Evolutionary conservation across 352 stramenopile genomes (phyloP).

Genomic region (Globisporangium acanthophoron): DNA sequence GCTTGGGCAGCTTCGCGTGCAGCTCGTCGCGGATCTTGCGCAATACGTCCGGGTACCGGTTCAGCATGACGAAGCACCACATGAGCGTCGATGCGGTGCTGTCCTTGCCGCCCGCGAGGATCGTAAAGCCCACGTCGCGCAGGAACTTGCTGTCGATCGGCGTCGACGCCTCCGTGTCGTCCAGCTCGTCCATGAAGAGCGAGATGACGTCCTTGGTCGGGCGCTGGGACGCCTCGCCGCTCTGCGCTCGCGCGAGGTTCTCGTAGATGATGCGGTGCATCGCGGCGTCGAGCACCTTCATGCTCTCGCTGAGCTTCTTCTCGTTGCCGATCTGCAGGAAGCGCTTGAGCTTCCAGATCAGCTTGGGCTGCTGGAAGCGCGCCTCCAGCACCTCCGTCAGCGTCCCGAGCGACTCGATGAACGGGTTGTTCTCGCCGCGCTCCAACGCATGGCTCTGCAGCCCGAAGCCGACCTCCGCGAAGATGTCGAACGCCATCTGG

Average conservation of each 20-base stretch:
- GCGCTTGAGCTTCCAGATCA: slow-evolving; percentile 53
- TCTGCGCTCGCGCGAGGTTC: slow-evolving; percentile 22
- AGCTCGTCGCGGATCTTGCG: slow-evolving; percentile 46
- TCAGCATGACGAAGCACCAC: slow-evolving; percentile 71
- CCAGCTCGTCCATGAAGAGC: slow-evolving; percentile 33
- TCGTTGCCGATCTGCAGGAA: slow-evolving; percentile 39
- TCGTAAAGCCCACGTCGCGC: slow-evolving; percentile 57
- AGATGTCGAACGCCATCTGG: slow-evolving; percentile 50
- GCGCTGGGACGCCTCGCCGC: not conserved
- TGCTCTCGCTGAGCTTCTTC: slow-evolving; percentile 21
- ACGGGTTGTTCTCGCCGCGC: slow-evolving; percentile 29
- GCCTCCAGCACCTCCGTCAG: slow-evolving; percentile 24
- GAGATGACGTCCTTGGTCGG: slow-evolving; percentile 34
- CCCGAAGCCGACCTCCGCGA: slow-evolving; percentile 50
- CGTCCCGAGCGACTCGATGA: slow-evolving; percentile 40
- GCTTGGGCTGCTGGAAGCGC: slow-evolving; percentile 42
- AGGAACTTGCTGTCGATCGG: slow-evolving; percentile 42
- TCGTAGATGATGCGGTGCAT: slow-evolving; percentile 39
- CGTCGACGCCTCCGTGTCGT: not conserved
- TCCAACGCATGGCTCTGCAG: slow-evolving; percentile 39
- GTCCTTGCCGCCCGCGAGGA: slow-evolving; percentile 71
- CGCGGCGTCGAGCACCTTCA: slow-evolving; percentile 30
- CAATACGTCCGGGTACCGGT: slow-evolving; percentile 47
- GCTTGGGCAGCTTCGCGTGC: slow-evolving; percentile 23
- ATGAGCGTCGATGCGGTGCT: slow-evolving; percentile 63